Percentiles rank a stretch among this genome's conserved stretches.
phyloP scores from a whole-genome alignment of 2,329 filamentous ascomycete species.

The Paracorniculantispora psalliotae region DNA sequence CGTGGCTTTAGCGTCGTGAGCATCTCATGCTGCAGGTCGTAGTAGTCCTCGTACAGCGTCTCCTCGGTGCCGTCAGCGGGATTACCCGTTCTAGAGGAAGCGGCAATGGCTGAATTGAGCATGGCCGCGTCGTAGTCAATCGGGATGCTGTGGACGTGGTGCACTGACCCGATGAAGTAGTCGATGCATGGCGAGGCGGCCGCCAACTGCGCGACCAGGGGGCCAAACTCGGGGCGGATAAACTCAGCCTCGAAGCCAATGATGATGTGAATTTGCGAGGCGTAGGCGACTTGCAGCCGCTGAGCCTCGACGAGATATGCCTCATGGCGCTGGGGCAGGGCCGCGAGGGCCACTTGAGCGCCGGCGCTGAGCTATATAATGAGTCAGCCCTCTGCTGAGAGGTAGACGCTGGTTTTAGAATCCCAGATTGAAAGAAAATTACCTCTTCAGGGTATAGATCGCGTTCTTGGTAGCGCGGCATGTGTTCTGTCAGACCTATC shows the following conservation, averaged over 20 bases:
- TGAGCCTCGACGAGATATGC: slow-evolving; percentile 72
- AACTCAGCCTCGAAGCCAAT: slow-evolving; percentile 93
- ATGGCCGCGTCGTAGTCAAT: slow-evolving; percentile 76
- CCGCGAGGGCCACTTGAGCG: slow-evolving; percentile 42
- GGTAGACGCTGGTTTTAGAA: too few species aligned
- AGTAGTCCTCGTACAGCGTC: slow-evolving; percentile 75
- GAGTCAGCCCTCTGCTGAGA: not conserved
- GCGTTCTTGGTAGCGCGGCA: slow-evolving; percentile 67
- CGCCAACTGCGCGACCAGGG: slow-evolving; percentile 57
- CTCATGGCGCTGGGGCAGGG: slow-evolving; percentile 53
- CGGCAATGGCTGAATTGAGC: slow-evolving; percentile 50
- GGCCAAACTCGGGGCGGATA: slow-evolving; percentile 63
- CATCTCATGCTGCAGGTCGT: slow-evolving; percentile 83
- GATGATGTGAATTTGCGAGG: slow-evolving; percentile 66
- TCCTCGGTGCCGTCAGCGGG: slow-evolving; percentile 52
- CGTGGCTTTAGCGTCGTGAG: slow-evolving; percentile 64
- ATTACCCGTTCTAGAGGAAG: slow-evolving; percentile 18
- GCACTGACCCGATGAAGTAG: slow-evolving; percentile 88
- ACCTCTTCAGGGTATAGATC: slow-evolving; percentile 95
- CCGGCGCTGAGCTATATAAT: slow-evolving; percentile 40
- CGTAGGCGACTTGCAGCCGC: slow-evolving; percentile 67
- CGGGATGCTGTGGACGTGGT: slow-evolving; percentile 80
- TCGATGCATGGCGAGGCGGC: slow-evolving; percentile 60
- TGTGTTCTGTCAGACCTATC: slow-evolving; percentile 90
- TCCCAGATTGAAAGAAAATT: too few species aligned